phyloP scores from a whole-genome alignment of 148 eudicot genomes.

The Silene conica region DNA sequence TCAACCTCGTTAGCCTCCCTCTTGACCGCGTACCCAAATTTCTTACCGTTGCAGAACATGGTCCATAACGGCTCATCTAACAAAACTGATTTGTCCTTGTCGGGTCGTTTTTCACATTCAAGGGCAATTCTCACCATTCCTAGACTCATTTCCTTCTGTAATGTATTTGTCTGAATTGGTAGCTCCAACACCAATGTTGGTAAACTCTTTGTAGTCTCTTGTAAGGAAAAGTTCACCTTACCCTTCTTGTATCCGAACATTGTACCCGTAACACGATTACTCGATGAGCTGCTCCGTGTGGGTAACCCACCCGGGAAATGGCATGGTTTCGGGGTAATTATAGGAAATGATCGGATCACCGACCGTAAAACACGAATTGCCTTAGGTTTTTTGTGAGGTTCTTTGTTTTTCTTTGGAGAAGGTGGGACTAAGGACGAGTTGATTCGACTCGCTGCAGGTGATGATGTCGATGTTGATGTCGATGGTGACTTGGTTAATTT shows the following conservation, averaged over 20 bases:
- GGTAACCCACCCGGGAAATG: constrained; percentile 11
- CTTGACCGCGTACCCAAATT: constrained; percentile 23
- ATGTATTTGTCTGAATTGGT: constrained; percentile 20
- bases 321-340: constrained; percentile 20
- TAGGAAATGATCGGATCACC: constrained; percentile 30
- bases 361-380: constrained; percentile 23
- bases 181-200: constrained; percentile 32
- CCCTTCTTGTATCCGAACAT: constrained; percentile 32
- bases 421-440: constrained; percentile 20
- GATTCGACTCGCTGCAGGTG: not conserved
- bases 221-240: constrained; percentile 25
- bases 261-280: constrained; percentile 29
- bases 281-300: not conserved
- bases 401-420: constrained; percentile 19
- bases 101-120: constrained; percentile 29
- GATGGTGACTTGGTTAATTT: not conserved
- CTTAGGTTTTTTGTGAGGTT: constrained; percentile 12
- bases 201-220: constrained; percentile 25
- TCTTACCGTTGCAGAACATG: constrained; percentile 33
- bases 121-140: constrained; percentile 34
- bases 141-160: constrained; percentile 25
- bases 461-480: not conserved
- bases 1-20: constrained; percentile 30
- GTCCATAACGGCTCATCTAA: constrained; percentile 30
- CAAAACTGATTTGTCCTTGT: constrained; percentile 6